Evolutionary conservation across 2,329 filamentous ascomycete genomes (phyloP).

Genomic region (Ascocoryne sarcoides): DNA sequence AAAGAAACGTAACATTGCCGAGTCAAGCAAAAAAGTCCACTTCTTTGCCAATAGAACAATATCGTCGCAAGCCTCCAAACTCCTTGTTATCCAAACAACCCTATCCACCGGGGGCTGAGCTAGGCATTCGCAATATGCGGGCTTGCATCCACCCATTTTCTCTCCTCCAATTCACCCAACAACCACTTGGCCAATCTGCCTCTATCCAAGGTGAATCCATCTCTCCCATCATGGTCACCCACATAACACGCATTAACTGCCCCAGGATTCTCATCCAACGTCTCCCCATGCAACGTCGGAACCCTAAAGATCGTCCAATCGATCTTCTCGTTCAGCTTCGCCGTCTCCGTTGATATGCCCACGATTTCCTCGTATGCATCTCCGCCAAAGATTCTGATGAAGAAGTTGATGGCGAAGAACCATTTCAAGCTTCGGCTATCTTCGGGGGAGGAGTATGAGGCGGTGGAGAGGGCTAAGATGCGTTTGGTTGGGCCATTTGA

Average conservation of each 20-base stretch:
- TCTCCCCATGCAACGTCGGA: slow-evolving; percentile 14
- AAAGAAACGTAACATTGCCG: too few relatives aligned
- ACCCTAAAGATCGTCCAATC: slow-evolving; percentile 22
- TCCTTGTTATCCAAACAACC: too few relatives aligned
- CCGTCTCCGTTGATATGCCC: slow-evolving; percentile 19
- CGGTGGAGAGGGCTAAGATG: slow-evolving; percentile 20
- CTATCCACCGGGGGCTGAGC: too few relatives aligned
- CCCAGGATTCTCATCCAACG: slow-evolving; percentile 11
- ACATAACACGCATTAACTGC: slow-evolving; percentile 17
- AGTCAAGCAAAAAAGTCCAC: too few relatives aligned
- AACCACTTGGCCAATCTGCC: slow-evolving; percentile 21
- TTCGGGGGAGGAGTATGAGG: slow-evolving; percentile 19
- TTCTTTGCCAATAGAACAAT: too few relatives aligned
- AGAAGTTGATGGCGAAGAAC: slow-evolving; percentile 17
- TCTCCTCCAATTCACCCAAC: slow-evolving; percentile 17
- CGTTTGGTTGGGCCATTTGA: slow-evolving; percentile 10
- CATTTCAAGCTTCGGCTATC: slow-evolving; percentile 15
- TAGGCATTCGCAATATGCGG: slow-evolving; percentile 18
- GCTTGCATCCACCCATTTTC: slow-evolving; percentile 17
- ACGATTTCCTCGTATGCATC: slow-evolving; percentile 16
- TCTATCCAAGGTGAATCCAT: slow-evolving; percentile 17
- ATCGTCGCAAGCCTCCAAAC: too few relatives aligned
- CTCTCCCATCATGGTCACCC: slow-evolving; percentile 17
- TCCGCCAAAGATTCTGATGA: slow-evolving; percentile 17
- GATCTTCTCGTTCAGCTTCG: slow-evolving; percentile 15